Evolutionary conservation across 257 asterid genomes (phyloP).

Genomic region (Solanum paucissectum): DNA sequence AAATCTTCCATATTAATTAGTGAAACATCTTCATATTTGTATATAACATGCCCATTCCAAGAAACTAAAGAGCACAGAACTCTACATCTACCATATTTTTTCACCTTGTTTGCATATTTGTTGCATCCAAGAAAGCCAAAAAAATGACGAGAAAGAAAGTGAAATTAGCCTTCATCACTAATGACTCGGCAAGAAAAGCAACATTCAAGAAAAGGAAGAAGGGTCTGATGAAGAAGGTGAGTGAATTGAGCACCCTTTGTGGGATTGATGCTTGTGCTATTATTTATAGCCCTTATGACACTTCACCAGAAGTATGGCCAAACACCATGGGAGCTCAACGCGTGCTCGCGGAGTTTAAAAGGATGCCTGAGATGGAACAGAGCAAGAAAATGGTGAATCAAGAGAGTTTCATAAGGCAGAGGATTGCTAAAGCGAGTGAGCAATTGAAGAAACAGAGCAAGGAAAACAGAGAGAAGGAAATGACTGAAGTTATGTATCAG

Average conservation of each 20-base stretch:
- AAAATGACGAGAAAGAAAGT: conserved; percentile 72
- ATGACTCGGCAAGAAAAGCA: conserved; percentile 65
- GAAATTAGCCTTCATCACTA: conserved; percentile 62
- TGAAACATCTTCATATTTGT: conserved; percentile 17
- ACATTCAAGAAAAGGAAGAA: conserved; percentile 80
- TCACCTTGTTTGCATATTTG: conserved; percentile 4
- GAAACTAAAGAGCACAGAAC: background rate
- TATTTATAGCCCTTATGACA: conserved; percentile 61
- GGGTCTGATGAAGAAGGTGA: conserved; percentile 69
- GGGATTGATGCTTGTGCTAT: conserved; percentile 78
- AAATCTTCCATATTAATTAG: conserved; percentile 42
- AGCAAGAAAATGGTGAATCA: conserved; percentile 87
- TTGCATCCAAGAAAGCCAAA: background rate
- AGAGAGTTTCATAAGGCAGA: conserved; percentile 49
- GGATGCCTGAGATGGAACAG: conserved; percentile 91
- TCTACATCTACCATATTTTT: background rate
- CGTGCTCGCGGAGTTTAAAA: conserved; percentile 55
- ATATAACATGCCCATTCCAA: conserved; percentile 19
- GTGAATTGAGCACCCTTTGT: conserved; percentile 72
- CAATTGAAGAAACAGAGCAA: conserved; percentile 53
- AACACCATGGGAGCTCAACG: conserved; percentile 42
- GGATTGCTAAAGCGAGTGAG: conserved; percentile 56
- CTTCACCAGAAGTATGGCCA: conserved; percentile 66
- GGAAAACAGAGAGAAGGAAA: conserved; percentile 66
- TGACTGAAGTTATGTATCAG: conserved; percentile 56